Percentiles rank a stretch among this genome's conserved stretches.
phyloP scores from a whole-genome alignment of 2,329 filamentous ascomycete genomes.

The Sporothrix schenckii region DNA sequence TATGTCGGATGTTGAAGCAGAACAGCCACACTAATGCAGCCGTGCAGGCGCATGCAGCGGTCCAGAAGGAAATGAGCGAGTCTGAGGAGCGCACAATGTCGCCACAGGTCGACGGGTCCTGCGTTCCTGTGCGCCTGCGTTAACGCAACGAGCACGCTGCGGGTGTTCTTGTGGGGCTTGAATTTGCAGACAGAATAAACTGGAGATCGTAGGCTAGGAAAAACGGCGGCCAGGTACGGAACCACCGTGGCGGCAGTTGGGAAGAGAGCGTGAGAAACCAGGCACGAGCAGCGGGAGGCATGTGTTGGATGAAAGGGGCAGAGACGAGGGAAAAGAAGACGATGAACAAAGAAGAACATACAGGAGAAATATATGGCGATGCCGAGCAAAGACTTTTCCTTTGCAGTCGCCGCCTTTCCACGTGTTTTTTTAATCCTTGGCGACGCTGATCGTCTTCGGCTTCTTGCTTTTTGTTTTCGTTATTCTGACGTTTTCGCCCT shows the following conservation, averaged over 20 bases:
- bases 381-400: background rate
- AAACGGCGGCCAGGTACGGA: slow-evolving; percentile 17
- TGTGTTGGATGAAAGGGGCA: background rate
- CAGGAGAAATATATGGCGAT: background rate
- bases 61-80: slow-evolving; percentile 19
- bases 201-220: background rate
- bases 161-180: background rate
- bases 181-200: background rate
- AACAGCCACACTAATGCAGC: slow-evolving; percentile 15
- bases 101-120: slow-evolving; percentile 18
- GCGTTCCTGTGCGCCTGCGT: slow-evolving; percentile 18
- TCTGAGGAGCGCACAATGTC: slow-evolving; percentile 7
- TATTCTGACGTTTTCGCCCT: background rate
- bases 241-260: slow-evolving; percentile 21
- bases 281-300: slow-evolving; percentile 10
- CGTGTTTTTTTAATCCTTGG: background rate
- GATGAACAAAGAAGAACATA: background rate
- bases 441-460: background rate
- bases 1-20: background rate
- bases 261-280: slow-evolving; percentile 21
- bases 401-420: too few species aligned
- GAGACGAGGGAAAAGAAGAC: background rate
- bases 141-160: slow-evolving; percentile 3
- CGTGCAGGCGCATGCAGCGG: slow-evolving; percentile 25
- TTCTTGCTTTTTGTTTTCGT: slow-evolving; percentile 1